These are phyloP conservation scores for Alopecurus myosuroides DNA, from an alignment of 176 grass and related monocot species.

Conservation along the genomic window DNA sequence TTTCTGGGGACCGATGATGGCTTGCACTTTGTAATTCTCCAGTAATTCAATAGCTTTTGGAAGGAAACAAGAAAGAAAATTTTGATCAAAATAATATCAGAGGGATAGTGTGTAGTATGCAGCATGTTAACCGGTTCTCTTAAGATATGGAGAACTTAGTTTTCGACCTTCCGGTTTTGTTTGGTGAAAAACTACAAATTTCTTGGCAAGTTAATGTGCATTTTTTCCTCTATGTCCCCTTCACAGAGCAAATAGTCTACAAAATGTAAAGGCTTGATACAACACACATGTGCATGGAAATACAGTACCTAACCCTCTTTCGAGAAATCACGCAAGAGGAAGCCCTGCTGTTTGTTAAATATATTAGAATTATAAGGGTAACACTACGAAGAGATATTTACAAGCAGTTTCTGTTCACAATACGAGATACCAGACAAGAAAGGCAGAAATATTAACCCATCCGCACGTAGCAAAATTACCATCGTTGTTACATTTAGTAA, in stretches of 20 bases:
- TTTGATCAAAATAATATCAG: neutral
- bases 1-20: slow-evolving; percentile 50
- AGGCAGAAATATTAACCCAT: neutral
- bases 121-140: neutral
- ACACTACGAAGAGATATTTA: neutral
- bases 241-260: neutral
- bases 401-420: neutral
- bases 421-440: neutral
- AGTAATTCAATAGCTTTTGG: slow-evolving; percentile 13
- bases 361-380: neutral
- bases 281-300: neutral
- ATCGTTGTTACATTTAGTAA: neutral
- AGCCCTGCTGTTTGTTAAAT: neutral
- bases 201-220: neutral
- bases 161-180: neutral
- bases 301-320: neutral
- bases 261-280: neutral
- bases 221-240: neutral
- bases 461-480: neutral
- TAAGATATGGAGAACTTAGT: neutral
- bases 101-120: neutral
- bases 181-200: neutral
- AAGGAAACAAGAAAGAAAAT: neutral
- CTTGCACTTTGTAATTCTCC: slow-evolving; percentile 30
- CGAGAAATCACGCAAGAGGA: neutral